These are phyloP conservation scores for Suhomyces guaymorum DNA, from an alignment of 1,139 yeast genomes.

Conservation along the genomic window DNA sequence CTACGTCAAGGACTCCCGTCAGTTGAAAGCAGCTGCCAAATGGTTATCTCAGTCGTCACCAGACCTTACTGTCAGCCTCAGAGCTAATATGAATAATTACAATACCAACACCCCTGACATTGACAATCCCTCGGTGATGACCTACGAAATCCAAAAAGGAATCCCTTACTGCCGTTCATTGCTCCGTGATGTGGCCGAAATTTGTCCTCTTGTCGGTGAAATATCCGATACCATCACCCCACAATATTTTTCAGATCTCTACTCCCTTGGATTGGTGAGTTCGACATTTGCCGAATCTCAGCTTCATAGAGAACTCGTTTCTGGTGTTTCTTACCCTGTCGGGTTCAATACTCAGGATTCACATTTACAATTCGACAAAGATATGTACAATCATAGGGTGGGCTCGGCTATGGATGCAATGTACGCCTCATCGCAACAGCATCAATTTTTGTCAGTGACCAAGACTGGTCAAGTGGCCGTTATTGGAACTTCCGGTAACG, in stretches of 20 bases:
- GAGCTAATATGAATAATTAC: conserved; percentile 37
- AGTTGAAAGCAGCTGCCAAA: conserved; percentile 41
- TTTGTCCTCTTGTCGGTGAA: conserved; percentile 42
- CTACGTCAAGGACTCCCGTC: conserved; percentile 27
- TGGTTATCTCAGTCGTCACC: conserved; percentile 33
- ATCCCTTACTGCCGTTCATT: conserved; percentile 42
- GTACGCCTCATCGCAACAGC: conserved; percentile 40
- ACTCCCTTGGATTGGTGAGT: conserved; percentile 39
- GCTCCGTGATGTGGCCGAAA: conserved; percentile 35
- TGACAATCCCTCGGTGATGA: conserved; percentile 22
- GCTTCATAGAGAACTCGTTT: conserved; percentile 46
- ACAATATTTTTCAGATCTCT: conserved; percentile 48
- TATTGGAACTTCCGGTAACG: conserved; percentile 47
- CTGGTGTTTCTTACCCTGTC: conserved; percentile 47
- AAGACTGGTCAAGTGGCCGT: conserved; percentile 47
- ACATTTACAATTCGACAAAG: conserved; percentile 21
- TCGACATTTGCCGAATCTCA: conserved; percentile 44
- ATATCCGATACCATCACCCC: conserved; percentile 48
- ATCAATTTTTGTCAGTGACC: conserved; percentile 45
- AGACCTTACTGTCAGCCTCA: conserved; percentile 17
- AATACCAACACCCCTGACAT: conserved; percentile 18
- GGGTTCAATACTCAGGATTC: conserved; percentile 38
- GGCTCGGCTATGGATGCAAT: conserved; percentile 42
- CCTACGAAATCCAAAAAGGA: conserved; percentile 41
- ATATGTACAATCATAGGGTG: conserved; percentile 29